Evolutionary conservation across 2,329 filamentous ascomycete genomes (phyloP), one percentile per base, ranked within the genome.

Genomic region (Talaromyces albobiverticillius): DNA sequence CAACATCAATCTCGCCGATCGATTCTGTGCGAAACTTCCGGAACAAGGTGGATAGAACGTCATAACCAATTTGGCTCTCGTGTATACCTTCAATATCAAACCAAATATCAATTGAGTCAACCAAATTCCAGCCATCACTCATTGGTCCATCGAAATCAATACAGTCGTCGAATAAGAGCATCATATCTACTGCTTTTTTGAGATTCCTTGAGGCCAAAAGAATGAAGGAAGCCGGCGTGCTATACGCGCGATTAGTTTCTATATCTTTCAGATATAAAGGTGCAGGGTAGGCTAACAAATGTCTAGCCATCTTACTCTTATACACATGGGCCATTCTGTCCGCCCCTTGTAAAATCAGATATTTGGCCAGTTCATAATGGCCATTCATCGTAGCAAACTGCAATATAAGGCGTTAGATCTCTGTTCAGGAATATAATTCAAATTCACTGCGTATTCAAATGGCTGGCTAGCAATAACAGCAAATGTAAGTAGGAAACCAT

Each of bases 81-180:
- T 13, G 36, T 9, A 11, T 34, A 13, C 4, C 16, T 2, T 34
- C 16, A 13, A 14, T 14, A 13, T 22, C 14, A 2, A n/a, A n/a
- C n/a, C 22, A 16, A 31, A 6, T 2, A 22, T 47, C 8, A n/a
- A 16, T 22, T 7, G 29, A 13, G 13, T 13, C 11, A 36, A 47
- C 11, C 45, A 47, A 47, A 36, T 34, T 36, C 29, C 45, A 47
- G 22, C 45, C 45, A 47, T 47, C 29, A 47, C 45, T 47, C 2
- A n/a, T 23, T 20, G 50, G 42, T 4, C 25, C 32, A 16, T 45
- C 20, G 8, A 53, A 46, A 26, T 53, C 42, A 23, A 53, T 53
- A 46, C 32, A 53, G 22, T 53, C 42, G 18, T 53, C 42, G 16
- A 47, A 53, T 29, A 53, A 20, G 22, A 38, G 16, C 1, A 53